Conservation (phyloP, 1,284 basidiomycete genomes). For the Acaromyces ingoldii region DNA sequence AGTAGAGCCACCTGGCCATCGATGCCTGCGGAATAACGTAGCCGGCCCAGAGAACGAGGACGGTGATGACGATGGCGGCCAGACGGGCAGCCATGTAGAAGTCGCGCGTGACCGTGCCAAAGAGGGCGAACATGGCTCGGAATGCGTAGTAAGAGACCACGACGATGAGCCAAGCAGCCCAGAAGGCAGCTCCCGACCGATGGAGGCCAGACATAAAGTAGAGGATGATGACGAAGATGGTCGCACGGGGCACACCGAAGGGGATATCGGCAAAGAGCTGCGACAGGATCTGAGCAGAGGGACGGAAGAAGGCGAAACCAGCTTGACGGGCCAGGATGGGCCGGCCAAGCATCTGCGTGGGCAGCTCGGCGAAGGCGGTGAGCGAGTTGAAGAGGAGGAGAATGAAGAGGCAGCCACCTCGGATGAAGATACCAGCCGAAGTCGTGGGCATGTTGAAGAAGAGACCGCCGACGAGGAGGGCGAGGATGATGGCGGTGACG, state of each 20-base stretch:
- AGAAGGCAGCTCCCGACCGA: conserved; percentile 41
- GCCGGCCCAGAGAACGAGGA: conserved; percentile 34
- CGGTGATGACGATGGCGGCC: conserved; percentile 35
- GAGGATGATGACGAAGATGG: conserved; percentile 52
- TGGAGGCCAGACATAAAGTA: conserved; percentile 45
- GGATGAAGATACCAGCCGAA: conserved; percentile 33
- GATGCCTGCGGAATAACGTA: conserved; percentile 49
- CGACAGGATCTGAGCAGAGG: conserved; percentile 39
- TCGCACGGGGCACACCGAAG: conserved; percentile 52
- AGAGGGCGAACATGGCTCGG: conserved; percentile 35
- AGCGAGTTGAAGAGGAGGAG: conserved; percentile 53
- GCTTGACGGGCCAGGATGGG: conserved; percentile 33
- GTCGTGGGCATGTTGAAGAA: conserved; percentile 56
- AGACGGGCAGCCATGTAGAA: conserved; percentile 32
- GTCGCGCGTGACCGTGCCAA: conserved; percentile 31
- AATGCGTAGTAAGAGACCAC: conserved; percentile 33
- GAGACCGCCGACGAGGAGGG: conserved; percentile 74
- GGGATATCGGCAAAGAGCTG: conserved; percentile 51
- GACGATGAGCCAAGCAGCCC: conserved; percentile 58
- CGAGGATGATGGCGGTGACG: conserved; percentile 56
- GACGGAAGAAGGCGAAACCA: conserved; percentile 46
- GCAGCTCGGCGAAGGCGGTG: conserved; percentile 51
- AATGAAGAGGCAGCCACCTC: conserved; percentile 54
- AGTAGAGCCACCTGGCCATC: conserved; percentile 85
- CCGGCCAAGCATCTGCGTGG: conserved; percentile 33